Percentiles rank a stretch among this genome's conserved stretches.
These are phyloP conservation scores for Hypoxylon sp. DNA, from an alignment of 2,329 filamentous ascomycete genomes.

Conservation along the genomic window DNA sequence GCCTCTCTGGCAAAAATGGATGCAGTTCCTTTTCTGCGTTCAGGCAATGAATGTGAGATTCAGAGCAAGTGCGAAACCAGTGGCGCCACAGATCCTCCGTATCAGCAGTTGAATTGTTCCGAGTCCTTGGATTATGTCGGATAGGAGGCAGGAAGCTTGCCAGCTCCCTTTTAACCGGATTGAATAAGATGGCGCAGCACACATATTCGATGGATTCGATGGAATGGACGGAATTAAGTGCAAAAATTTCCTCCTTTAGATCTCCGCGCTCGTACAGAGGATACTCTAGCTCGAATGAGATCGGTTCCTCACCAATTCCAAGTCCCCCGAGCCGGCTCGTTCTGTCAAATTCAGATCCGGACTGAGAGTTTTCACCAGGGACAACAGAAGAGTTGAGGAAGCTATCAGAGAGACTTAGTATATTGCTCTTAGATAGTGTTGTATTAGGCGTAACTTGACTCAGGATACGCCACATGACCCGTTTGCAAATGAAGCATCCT, in stretches of 20 bases:
- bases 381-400: too few species aligned
- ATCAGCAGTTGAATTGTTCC: background rate
- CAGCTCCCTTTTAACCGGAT: background rate
- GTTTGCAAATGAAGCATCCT: background rate
- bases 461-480: background rate
- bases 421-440: too few species aligned
- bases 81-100: background rate
- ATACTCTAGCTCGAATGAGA: background rate
- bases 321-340: too few species aligned
- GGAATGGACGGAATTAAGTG: background rate
- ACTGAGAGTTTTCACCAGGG: too few species aligned
- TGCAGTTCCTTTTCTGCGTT: background rate
- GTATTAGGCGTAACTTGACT: too few species aligned
- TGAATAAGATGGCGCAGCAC: background rate
- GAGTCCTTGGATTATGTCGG: background rate
- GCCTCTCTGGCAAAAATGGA: background rate
- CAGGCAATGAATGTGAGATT: background rate
- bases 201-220: too few species aligned
- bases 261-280: background rate
- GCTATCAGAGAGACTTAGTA: too few species aligned
- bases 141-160: background rate
- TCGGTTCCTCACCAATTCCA: too few species aligned
- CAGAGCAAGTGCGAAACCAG: constrained; percentile 1
- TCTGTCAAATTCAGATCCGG: too few species aligned
- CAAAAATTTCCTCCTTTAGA: background rate